Evolutionary conservation across 2,329 filamentous ascomycete species (phyloP).

Genomic region (Neoarthrinium moseri): DNA sequence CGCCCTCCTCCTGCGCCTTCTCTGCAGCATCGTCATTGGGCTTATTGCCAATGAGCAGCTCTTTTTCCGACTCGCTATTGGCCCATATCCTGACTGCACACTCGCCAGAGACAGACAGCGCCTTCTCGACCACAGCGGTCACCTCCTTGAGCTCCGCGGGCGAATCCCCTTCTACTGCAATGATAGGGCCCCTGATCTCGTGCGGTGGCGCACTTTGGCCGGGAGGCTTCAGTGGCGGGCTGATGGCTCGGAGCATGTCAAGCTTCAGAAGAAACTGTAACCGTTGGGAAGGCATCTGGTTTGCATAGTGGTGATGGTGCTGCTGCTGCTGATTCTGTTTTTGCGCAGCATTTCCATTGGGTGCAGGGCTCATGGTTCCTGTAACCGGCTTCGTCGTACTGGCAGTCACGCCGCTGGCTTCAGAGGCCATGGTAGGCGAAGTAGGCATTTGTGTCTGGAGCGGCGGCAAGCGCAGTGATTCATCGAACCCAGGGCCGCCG

Average conservation of each 20-base stretch:
- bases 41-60: no score
- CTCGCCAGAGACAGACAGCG: slow-evolving; percentile 49
- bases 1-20: slow-evolving; percentile 14
- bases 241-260: slow-evolving; percentile 72
- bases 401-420: slow-evolving; percentile 13
- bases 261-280: slow-evolving; percentile 67
- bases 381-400: slow-evolving; percentile 8
- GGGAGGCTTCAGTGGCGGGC: slow-evolving; percentile 58
- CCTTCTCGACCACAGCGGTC: slow-evolving; percentile 63
- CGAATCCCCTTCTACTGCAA: slow-evolving; percentile 79
- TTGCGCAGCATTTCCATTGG: neutral
- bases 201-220: slow-evolving; percentile 28
- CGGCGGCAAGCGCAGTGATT: slow-evolving; percentile 53
- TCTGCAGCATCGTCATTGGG: neutral
- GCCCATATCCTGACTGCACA: slow-evolving; percentile 47
- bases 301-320: slow-evolving; percentile 10
- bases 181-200: slow-evolving; percentile 69
- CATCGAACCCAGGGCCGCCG: slow-evolving; percentile 41
- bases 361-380: slow-evolving; percentile 17
- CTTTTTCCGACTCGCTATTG: slow-evolving; percentile 23
- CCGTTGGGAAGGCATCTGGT: slow-evolving; percentile 7
- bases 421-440: slow-evolving; percentile 19
- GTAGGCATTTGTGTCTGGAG: slow-evolving; percentile 43
- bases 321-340: slow-evolving; percentile 6
- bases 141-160: slow-evolving; percentile 49